Evolutionary conservation across 139 green algal species (phyloP), one percentile per base, ranked within the genome.

Genomic region (Chlamydomonas schloesseri): DNA sequence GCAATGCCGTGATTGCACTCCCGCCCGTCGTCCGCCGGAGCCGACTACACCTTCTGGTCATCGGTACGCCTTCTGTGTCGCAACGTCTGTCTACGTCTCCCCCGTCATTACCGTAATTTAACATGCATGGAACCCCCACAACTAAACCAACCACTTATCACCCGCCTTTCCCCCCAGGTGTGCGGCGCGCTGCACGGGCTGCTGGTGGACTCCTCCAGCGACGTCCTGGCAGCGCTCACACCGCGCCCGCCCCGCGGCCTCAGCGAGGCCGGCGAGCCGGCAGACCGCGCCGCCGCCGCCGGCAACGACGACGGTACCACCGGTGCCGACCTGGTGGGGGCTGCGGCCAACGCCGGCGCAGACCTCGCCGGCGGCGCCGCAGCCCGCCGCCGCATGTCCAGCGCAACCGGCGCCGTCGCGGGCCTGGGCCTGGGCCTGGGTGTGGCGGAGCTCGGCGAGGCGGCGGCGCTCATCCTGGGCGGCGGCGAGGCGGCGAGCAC

Each of bases 141-240:
- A n/a, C n/a, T n/a, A n/a, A n/a, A n/a, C n/a, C n/a, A n/a, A n/a
- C n/a, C n/a, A n/a, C n/a, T n/a, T n/a, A n/a, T n/a, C n/a, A n/a
- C n/a, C n/a, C n/a, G n/a, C n/a, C n/a, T n/a, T n/a, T n/a, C 42
- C 42, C 42, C 8, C 6, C 42, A 50, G 42, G 42, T 96, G 20
- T 94, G 91, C 64, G 93, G 94, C 57, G 84, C 91, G 6, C 86
- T 97, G 36, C 91, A 95, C 81, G 83, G 82, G 26, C 36, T 96
- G 55, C 81, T 96, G 74, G 24, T 87, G 23, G 82, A 87, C 21
- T 89, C 84, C 26, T 58, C 91, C 71, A 53, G 67, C 17, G 89
- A 93, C 71, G 67, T 94, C 26, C 71, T 92, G 33, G 13, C 57
- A 11, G 85, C 89, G 13, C 73, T 93, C 26, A 91, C 81, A 0